Percentiles rank a stretch among this genome's conserved stretches.
phyloP scores from a whole-genome alignment of 2,329 filamentous ascomycete species.

The Leptographium lundbergii region DNA sequence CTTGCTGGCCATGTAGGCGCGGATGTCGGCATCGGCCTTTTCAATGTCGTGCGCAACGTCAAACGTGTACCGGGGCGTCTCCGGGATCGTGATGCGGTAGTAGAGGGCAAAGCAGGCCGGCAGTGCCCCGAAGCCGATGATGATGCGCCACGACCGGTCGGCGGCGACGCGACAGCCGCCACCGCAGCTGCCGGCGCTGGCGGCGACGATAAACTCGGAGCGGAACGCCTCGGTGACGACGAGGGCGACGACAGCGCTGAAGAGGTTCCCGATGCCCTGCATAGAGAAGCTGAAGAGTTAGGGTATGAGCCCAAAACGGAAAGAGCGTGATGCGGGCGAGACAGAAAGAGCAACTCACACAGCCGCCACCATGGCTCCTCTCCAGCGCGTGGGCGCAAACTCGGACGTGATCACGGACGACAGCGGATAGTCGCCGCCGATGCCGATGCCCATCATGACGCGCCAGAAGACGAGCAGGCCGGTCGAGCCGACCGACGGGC shows the following conservation, averaged over 20 bases:
- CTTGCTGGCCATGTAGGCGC: constrained; percentile 40
- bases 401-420: constrained; percentile 73
- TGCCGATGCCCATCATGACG: constrained; percentile 64
- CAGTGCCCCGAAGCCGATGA: constrained; percentile 67
- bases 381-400: constrained; percentile 68
- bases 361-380: constrained; percentile 66
- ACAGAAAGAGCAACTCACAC: constrained; percentile 1
- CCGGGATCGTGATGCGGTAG: constrained; percentile 74
- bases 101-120: constrained; percentile 72
- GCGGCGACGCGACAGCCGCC: constrained; percentile 54
- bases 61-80: constrained; percentile 58
- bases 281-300: constrained; percentile 48
- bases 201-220: constrained; percentile 28
- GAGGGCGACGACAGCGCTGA: constrained; percentile 56
- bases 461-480: constrained; percentile 62
- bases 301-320: constrained; percentile 29
- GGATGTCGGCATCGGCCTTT: constrained; percentile 62
- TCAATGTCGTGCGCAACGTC: constrained; percentile 65
- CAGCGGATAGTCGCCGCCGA: constrained; percentile 73
- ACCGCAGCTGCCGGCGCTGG: constrained; percentile 37
- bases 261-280: constrained; percentile 72
- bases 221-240: constrained; percentile 56
- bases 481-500: constrained; percentile 44
- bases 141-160: constrained; percentile 71
- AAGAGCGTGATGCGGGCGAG: background rate